Evolutionary conservation across 2,329 filamentous ascomycete genomes (phyloP), one percentile per base, ranked within the genome.

Genomic region (Xenoacremonium recifei): DNA sequence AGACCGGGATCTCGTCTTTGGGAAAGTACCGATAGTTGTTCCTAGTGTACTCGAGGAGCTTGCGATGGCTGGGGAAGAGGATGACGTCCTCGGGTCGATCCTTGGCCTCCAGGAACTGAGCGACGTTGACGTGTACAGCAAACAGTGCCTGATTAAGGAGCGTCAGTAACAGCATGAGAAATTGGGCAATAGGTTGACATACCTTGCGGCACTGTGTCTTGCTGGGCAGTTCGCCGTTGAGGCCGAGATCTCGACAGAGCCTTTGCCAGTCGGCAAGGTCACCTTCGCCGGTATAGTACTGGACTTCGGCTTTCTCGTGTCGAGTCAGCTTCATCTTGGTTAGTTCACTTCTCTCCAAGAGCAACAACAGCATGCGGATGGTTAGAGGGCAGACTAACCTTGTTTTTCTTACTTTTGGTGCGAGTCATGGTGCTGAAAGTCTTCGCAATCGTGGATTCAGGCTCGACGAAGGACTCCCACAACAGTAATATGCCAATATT

Each of bases 81-180:
- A 13, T 45, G 3, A 71, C 60, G 0, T 35, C 40, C 1, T 45
- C 34, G 1, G 57, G 60, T 11, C 43, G 47, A 5, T 53, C 40
- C 18, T 66, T 40, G 9, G 64, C 66, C 1, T 59, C 48, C 6
- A 79, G 54, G 42, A 79, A 72, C 53, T 79, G 75, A 20, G 45
- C 47, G 27, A 78, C 77, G 44, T 78, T 78, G 43, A 78, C 64
- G 54, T 68, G 66, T 4, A 76, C 58, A 0, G 35, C 48, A n/a
- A 51, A 53, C 2, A 76, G 55, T 3, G 64, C 69, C 73, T 76
- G 23, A 7, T 4, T 4, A 21, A 5, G n/a, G 13, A n/a, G 10
- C 11, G 12, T n/a, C 7, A 18, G 6, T 10, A 20, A 7, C 12
- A 18, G 16, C 21, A 18, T 4, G 18, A 4, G 25, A 44, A 20